A percentile compares a stretch with the other conserved stretches of the same genome.
Conservation (phyloP, 78 protist species). For the Emiliania huxleyi region DNA sequence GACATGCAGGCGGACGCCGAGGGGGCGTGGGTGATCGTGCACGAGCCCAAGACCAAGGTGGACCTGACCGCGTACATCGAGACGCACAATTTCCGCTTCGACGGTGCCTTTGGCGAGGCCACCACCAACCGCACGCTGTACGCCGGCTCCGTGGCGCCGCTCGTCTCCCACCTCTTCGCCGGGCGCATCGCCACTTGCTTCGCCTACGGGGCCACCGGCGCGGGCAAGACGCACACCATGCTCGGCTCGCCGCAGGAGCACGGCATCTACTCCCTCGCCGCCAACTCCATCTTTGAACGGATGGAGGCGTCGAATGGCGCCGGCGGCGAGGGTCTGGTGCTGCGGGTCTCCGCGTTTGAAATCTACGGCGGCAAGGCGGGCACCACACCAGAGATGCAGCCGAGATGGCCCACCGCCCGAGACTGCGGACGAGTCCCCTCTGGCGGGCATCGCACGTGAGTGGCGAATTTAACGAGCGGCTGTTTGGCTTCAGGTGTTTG, state of each 20-base stretch:
- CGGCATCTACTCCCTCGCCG: slow-evolving; percentile 20
- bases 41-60: slow-evolving; percentile 74
- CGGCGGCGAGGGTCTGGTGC: not conserved
- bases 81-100: slow-evolving; percentile 82
- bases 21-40: not conserved
- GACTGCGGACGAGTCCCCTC: too few relatives aligned
- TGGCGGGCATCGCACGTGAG: too few relatives aligned
- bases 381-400: too few relatives aligned
- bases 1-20: not conserved
- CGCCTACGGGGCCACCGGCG: slow-evolving; percentile 36
- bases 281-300: not conserved
- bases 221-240: slow-evolving; percentile 36
- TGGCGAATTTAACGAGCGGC: too few relatives aligned
- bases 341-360: slow-evolving; percentile 24
- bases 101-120: slow-evolving; percentile 78
- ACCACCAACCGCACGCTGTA: slow-evolving; percentile 53
- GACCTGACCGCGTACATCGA: slow-evolving; percentile 81
- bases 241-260: not conserved
- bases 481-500: not conserved
- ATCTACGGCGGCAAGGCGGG: slow-evolving; percentile 35
- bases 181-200: slow-evolving; percentile 5
- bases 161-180: not conserved
- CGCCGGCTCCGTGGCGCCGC: slow-evolving; percentile 7
- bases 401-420: too few relatives aligned
- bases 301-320: not conserved